phyloP scores from a whole-genome alignment of 768 basidiomycete genomes.

The Pholiota conissans region DNA sequence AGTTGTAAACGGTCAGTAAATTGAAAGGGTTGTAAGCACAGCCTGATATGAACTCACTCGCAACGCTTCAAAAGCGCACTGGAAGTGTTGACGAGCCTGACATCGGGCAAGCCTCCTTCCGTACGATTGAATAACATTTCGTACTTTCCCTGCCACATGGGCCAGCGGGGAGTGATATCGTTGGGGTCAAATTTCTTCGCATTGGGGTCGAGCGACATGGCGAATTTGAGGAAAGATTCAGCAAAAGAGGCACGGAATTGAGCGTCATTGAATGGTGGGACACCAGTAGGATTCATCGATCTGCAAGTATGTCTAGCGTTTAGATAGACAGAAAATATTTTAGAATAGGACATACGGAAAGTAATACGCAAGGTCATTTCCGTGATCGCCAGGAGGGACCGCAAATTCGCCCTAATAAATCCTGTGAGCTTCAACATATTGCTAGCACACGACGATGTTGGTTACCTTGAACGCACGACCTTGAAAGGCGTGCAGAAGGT shows the following conservation, averaged over 20 bases:
- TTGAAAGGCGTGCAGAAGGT: conserved; percentile 32
- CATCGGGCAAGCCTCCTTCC: conserved; percentile 25
- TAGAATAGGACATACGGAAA: conserved; percentile 34
- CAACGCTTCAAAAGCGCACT: conserved; percentile 35
- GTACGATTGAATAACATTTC: conserved; percentile 53
- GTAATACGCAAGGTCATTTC: conserved; percentile 38
- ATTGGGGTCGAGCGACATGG: conserved; percentile 30
- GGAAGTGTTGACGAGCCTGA: conserved; percentile 31
- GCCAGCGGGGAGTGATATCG: conserved; percentile 40
- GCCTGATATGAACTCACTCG: conserved; percentile 31
- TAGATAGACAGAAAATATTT: too few species aligned
- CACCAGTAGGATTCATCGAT: neutral
- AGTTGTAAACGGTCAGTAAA: too few species aligned
- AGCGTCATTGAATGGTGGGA: conserved; percentile 33
- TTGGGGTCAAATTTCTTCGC: conserved; percentile 29
- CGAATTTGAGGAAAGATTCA: conserved; percentile 38
- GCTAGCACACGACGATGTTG: too few species aligned
- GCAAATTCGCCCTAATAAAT: conserved; percentile 45
- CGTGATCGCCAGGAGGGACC: conserved; percentile 44
- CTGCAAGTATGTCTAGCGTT: neutral
- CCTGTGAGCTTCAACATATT: too few species aligned
- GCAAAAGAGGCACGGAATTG: conserved; percentile 37
- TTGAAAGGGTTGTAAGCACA: too few species aligned
- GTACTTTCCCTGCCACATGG: conserved; percentile 21
- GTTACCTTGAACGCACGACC: conserved; percentile 33